These are phyloP conservation scores for Stagonosporopsis tanaceti DNA, from an alignment of 2,329 filamentous ascomycete species.

Conservation along the genomic window DNA sequence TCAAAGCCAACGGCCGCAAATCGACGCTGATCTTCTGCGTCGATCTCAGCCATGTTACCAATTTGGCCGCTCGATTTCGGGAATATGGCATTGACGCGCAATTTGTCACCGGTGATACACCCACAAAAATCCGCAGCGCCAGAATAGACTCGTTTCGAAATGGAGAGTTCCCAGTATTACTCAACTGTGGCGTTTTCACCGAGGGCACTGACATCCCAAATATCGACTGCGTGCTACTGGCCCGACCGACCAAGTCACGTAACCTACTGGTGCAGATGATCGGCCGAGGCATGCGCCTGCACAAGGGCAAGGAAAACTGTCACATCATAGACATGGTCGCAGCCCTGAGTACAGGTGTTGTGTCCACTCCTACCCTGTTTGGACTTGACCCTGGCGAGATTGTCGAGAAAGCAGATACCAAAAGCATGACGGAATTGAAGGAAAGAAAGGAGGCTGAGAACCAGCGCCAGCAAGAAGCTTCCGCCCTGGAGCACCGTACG, in stretches of 20 bases:
- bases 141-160: constrained; percentile 78
- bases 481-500: constrained; percentile 70
- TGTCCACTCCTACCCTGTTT: constrained; percentile 91
- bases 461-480: constrained; percentile 60
- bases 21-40: constrained; percentile 96
- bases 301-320: constrained; percentile 83
- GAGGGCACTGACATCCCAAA: constrained; percentile 98
- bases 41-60: constrained; percentile 81
- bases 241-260: constrained; percentile 87
- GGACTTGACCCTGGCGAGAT: constrained; percentile 86
- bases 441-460: constrained; percentile 54
- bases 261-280: constrained; percentile 98
- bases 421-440: constrained; percentile 67
- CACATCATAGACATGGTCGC: constrained; percentile 97
- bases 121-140: constrained; percentile 70
- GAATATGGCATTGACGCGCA: constrained; percentile 80
- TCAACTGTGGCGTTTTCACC: constrained; percentile 96
- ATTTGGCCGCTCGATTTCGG: constrained; percentile 79
- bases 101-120: constrained; percentile 85
- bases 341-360: constrained; percentile 80
- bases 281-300: constrained; percentile 86
- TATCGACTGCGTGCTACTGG: constrained; percentile 90
- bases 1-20: constrained; percentile 74
- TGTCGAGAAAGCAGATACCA: constrained; percentile 70
- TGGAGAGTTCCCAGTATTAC: constrained; percentile 81